Evolutionary conservation across 2,329 filamentous ascomycete species (phyloP).

Genomic region (Penicillium sp.): DNA sequence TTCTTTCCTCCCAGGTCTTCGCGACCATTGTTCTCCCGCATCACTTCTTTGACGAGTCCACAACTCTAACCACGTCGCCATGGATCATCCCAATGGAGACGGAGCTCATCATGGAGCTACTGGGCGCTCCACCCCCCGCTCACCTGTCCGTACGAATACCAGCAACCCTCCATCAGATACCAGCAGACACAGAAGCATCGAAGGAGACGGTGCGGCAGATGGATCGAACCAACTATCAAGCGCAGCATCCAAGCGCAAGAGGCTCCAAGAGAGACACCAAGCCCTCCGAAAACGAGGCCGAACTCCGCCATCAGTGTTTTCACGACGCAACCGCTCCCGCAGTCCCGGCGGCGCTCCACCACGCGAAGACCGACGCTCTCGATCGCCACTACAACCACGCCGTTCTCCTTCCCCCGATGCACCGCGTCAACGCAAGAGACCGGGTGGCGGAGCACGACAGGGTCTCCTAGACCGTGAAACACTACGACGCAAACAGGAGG

Average conservation of each 20-base stretch:
- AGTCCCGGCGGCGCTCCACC: conserved; percentile 14
- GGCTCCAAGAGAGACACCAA: conserved; percentile 34
- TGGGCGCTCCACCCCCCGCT: not conserved
- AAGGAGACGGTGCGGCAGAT: conserved; percentile 13
- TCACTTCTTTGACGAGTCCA: not conserved
- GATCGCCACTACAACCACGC: conserved; percentile 36
- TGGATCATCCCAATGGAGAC: conserved; percentile 1
- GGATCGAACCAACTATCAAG: conserved; percentile 21
- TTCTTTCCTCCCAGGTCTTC: not conserved
- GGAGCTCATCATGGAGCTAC: not conserved
- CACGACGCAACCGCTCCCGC: conserved; percentile 31
- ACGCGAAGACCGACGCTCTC: conserved; percentile 31
- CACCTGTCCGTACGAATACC: not conserved
- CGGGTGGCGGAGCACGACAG: conserved; percentile 39
- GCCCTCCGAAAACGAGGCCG: conserved; percentile 29
- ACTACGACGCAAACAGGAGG: conserved; percentile 37
- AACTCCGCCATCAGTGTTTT: conserved; percentile 34
- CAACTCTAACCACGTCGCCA: not conserved
- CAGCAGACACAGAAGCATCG: conserved; percentile 20
- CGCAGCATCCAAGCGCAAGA: conserved; percentile 31
- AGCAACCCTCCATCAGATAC: not conserved
- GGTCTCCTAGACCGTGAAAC: conserved; percentile 33
- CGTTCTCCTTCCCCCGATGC: conserved; percentile 36
- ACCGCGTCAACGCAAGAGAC: conserved; percentile 39
- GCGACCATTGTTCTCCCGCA: not conserved